Evolutionary conservation across 1,284 basidiomycete genomes (phyloP).

Genomic region (Vanrija humicola): DNA sequence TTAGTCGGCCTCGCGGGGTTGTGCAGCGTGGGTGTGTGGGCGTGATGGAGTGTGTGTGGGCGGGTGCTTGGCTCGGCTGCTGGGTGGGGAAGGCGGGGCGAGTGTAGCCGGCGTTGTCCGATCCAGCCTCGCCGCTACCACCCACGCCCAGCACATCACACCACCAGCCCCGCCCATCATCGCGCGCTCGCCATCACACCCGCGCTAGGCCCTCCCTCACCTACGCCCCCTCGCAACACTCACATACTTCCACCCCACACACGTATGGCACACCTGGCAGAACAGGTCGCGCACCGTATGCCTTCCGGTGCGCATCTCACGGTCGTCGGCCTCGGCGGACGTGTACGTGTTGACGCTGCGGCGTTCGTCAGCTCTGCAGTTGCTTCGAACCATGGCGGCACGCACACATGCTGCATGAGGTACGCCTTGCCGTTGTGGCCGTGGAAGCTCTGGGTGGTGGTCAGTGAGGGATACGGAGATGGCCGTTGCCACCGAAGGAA

Average conservation of each 20-base stretch:
- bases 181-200: too few species aligned
- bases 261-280: constrained; percentile 80
- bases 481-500: neutral
- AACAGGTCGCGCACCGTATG: constrained; percentile 94
- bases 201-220: too few species aligned
- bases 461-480: too few species aligned
- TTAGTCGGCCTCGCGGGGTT: too few species aligned
- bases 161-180: too few species aligned
- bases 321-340: constrained; percentile 74
- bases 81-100: too few species aligned
- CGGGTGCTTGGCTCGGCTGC: too few species aligned
- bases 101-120: too few species aligned
- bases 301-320: constrained; percentile 93
- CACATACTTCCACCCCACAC: constrained; percentile 97
- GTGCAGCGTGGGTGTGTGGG: too few species aligned
- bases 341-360: constrained; percentile 79
- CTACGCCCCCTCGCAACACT: constrained; percentile 39
- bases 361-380: constrained; percentile 1
- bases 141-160: too few species aligned
- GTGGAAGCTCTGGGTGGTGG: constrained; percentile 58
- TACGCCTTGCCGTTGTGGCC: constrained; percentile 91
- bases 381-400: constrained; percentile 18
- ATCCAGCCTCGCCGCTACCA: too few species aligned
- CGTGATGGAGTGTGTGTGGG: too few species aligned
- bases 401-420: constrained; percentile 86